phyloP scores from a whole-genome alignment of 1,139 yeast genomes.

The Yamadazyma diospyri region DNA sequence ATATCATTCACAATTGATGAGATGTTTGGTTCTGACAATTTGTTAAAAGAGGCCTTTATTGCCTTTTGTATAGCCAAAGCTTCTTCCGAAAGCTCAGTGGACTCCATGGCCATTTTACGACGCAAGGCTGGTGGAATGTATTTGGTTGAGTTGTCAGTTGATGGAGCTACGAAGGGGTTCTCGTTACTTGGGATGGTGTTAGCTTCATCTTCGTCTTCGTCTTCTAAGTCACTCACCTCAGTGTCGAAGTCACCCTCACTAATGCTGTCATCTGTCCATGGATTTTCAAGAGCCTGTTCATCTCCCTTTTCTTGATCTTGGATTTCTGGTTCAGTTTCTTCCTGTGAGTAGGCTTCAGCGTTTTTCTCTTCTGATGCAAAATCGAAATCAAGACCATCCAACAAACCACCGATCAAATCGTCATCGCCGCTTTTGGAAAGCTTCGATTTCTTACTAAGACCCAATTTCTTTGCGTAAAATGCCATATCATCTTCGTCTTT shows the following conservation, averaged over 20 bases:
- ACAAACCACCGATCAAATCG: constrained; percentile 67
- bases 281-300: constrained; percentile 71
- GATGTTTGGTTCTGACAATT: constrained; percentile 81
- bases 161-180: constrained; percentile 87
- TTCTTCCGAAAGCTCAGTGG: constrained; percentile 42
- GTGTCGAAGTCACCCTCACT: constrained; percentile 31
- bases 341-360: constrained; percentile 10
- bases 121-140: constrained; percentile 88
- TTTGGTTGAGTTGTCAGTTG: constrained; percentile 21
- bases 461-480: constrained; percentile 80
- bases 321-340: constrained; percentile 11
- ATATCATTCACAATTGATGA: constrained; percentile 66
- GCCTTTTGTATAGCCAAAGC: constrained; percentile 50
- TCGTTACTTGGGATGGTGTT: constrained; percentile 19
- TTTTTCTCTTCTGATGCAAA: too few species aligned
- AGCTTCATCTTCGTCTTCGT: constrained; percentile 46
- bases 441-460: constrained; percentile 46
- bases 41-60: constrained; percentile 79
- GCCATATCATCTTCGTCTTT: constrained; percentile 77
- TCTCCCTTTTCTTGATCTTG: constrained; percentile 53
- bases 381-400: constrained; percentile 75
- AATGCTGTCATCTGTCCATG: constrained; percentile 32
- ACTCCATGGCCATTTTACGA: constrained; percentile 43
- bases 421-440: constrained; percentile 53
- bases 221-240: constrained; percentile 33